Evolutionary conservation across 495 filamentous ascomycete species (phyloP).

Genomic region (Parathielavia hyrcaniae): DNA sequence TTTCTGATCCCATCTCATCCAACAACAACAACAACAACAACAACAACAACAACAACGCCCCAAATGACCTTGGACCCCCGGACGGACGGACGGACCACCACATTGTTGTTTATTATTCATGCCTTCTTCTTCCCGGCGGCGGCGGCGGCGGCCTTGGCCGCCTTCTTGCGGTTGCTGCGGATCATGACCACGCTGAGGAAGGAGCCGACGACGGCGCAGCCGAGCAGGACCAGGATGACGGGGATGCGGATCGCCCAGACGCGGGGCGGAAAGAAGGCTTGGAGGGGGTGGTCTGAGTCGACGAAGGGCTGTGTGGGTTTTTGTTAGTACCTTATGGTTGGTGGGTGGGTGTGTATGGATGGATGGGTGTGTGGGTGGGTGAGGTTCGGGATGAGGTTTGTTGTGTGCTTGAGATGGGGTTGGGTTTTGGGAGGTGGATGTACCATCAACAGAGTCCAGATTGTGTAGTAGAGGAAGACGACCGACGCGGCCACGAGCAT

Average conservation of each 20-base stretch:
- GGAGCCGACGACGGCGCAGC: conserved; percentile 87
- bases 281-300: conserved; percentile 85
- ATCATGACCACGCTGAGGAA: conserved; percentile 99
- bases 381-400: too few species aligned
- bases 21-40: too few species aligned
- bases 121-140: conserved; percentile 50
- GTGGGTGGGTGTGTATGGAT: too few species aligned
- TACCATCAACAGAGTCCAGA: conserved; percentile 98
- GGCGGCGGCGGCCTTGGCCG: conserved; percentile 76
- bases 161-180: conserved; percentile 94
- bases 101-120: too few species aligned
- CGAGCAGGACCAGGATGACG: conserved; percentile 89
- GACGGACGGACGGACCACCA: too few species aligned
- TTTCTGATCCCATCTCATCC: too few species aligned
- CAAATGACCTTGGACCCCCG: too few species aligned
- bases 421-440: not conserved
- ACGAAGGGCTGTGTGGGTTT: conserved; percentile 76
- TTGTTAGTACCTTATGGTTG: not conserved
- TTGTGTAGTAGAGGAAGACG: conserved; percentile 97
- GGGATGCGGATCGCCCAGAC: conserved; percentile 99
- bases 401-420: too few species aligned
- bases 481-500: conserved; percentile 94
- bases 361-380: too few species aligned
- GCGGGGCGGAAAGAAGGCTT: conserved; percentile 91
- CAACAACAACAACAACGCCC: too few species aligned